Evolutionary conservation across 495 filamentous ascomycete species (phyloP), one percentile per base, ranked within the genome.

Genomic region (Chaetomium tenue): DNA sequence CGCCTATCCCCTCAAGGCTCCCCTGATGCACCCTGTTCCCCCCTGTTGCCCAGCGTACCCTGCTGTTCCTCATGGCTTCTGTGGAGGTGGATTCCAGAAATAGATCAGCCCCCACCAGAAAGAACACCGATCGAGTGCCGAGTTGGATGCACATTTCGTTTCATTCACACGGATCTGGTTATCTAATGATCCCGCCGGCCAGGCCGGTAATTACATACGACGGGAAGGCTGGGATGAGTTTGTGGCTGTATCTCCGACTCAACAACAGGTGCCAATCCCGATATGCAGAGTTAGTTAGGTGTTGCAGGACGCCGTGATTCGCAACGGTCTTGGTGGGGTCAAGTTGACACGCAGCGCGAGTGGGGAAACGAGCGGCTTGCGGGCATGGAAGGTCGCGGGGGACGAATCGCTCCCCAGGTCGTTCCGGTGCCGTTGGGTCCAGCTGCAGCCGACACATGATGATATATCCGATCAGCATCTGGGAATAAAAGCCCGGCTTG

Each of bases 31-130:
- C 33, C 33, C n/a, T 48, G n/a, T 23, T 37, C 6, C 46, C 46
- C 44, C 44, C 30, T 37, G 18, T 26, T n/a, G 53, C n/a, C n/a
- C 11, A 11, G 30, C 5, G n/a, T 28, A 22, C 56, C 22, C 13
- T 37, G 56, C 40, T 28, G 15, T 20, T 28, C 37, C 26, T 25
- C 3, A 12, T 28, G 52, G 15, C 28, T 55, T 57, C 37, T 25
- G 54, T 57, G 54, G 54, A 57, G 54, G 54, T n/a, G 9, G 20
- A 3, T 42, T 50, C 58, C 26, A 37, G 26, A 60, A 48, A 60
- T 47, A 60, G 33, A 40, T 42, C 18, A 15, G 11, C 5, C 53
- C 52, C 53, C 53, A 37, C 53, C 51, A 52, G 20, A 3, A 13
- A 52, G 20, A 3, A 22, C 33, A 7, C 25, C 50, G 20, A 55